Evolutionary conservation across 1,284 basidiomycete species (phyloP).

Genomic region (Rhodotorula sp.): DNA sequence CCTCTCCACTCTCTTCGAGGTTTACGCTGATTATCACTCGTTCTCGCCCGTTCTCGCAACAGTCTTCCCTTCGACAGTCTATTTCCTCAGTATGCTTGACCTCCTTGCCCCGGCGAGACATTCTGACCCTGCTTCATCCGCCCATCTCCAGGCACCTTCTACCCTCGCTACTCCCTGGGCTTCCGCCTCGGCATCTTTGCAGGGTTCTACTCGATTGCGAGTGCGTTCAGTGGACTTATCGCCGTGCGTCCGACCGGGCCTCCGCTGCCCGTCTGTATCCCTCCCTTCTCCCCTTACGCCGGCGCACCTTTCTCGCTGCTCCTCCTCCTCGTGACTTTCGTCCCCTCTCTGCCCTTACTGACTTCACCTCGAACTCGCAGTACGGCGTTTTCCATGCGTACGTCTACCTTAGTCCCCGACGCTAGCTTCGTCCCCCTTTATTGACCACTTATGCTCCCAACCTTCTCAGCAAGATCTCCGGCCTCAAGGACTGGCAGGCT

Average conservation of each 20-base stretch:
- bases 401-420: neutral
- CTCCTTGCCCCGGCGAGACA: no score
- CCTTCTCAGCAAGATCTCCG: slow-evolving; percentile 10
- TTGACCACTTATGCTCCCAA: neutral
- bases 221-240: neutral
- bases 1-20: no score
- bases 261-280: no score
- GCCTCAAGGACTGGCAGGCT: slow-evolving; percentile 14
- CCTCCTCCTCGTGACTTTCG: no score
- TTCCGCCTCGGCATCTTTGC: slow-evolving; percentile 33
- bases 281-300: no score
- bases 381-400: neutral
- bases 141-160: slow-evolving; percentile 12
- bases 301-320: no score
- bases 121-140: neutral
- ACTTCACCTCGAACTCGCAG: no score
- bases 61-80: slow-evolving; percentile 23
- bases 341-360: no score
- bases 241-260: no score
- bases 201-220: slow-evolving; percentile 3
- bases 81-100: neutral
- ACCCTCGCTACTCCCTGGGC: slow-evolving; percentile 24
- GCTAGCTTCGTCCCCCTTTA: neutral
- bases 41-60: no score
- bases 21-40: no score